Evolutionary conservation across 345 rosid genomes (phyloP), one percentile per base, ranked within the genome.

Genomic region (Carallia pectinifolia): DNA sequence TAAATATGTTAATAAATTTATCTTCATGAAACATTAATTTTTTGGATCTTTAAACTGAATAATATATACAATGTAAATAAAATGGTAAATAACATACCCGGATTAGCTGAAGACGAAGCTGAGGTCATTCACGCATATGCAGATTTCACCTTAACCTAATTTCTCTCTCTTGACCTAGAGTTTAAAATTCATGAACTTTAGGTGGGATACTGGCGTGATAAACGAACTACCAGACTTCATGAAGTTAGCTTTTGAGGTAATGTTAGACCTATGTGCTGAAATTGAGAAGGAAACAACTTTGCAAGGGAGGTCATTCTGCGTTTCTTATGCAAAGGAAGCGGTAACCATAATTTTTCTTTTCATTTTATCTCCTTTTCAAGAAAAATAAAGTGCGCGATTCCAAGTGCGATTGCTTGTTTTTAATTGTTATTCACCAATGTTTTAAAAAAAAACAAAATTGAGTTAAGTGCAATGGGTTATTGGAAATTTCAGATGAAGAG

Each of bases 401-500:
- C 1, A 52, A 37, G 27, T 48, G 37, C 3, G 7, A 16, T 18
- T 7, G 31, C 66, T 4, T 68, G 58, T 19, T 37, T 54, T 18
- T 53, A 53, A 53, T 54, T 19, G n/a, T n/a, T n/a, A 6, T 23
- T 53, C 29, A 18, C 4, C 48, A 8, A 10, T 40, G 0, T 10
- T 40, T 23, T 0, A 23, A 23, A 23, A 9, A 13, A 40, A 12
- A 40, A 10, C 4, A 40, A 40, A 40, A 8, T 44, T 44, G 50
- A 44, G 15, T 12, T 12, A 15, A 3, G 4, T 44, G 17, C 5
- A 12, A 44, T 44, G 50, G 50, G 50, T 44, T 44, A 8, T 15
- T 44, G 50, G 50, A 44, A 23, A 44, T 12, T 1, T 2, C 71
- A 76, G 80, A 61, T 76, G 68, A 66, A 66, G 34, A 23, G 27